phyloP scores from a whole-genome alignment of 208 protist species.

The Plasmodiophora brassicae region DNA sequence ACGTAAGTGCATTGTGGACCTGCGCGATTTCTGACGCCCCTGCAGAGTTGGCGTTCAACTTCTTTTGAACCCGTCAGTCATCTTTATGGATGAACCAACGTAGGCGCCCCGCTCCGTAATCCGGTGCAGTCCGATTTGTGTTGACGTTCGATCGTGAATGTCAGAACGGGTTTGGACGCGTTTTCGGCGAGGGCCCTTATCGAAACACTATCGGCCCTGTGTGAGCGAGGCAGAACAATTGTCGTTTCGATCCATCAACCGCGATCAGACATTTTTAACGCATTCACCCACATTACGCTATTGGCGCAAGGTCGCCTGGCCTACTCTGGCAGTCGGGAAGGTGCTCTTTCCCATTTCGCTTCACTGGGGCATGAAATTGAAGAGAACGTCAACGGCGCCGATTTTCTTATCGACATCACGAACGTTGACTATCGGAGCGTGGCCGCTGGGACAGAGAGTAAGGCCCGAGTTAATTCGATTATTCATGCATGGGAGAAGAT shows the following conservation, averaged over 20 bases:
- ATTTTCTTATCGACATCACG: conserved; percentile 19
- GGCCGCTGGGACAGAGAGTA: background rate
- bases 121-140: no score
- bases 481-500: background rate
- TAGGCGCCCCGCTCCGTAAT: no score
- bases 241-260: conserved; percentile 11
- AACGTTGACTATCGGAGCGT: background rate
- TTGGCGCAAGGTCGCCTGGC: background rate
- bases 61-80: background rate
- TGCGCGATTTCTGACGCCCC: background rate
- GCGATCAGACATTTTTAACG: background rate
- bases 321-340: background rate
- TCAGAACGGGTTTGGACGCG: background rate
- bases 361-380: background rate
- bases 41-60: background rate
- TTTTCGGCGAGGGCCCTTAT: background rate
- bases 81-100: conserved; percentile 15
- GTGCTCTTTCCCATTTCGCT: background rate
- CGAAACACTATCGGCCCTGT: background rate
- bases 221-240: background rate
- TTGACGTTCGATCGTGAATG: no score
- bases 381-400: conserved; percentile 5
- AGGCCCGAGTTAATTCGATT: background rate
- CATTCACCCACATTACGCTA: background rate
- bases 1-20: background rate